Evolutionary conservation across 495 filamentous ascomycete species (phyloP).

Genomic region (Cladorrhinum samala): DNA sequence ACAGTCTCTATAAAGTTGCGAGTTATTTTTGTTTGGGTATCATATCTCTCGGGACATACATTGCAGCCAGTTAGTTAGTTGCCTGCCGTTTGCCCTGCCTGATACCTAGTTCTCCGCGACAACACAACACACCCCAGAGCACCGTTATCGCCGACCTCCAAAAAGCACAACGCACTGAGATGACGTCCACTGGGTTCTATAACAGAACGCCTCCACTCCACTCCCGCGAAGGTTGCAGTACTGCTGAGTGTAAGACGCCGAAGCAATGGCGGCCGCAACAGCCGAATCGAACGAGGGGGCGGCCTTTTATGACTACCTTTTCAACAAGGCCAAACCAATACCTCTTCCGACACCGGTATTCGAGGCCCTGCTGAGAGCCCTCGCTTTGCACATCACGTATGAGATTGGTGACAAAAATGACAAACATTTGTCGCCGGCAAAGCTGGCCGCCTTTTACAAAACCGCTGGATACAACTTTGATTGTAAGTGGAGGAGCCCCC

Average conservation of each 20-base stretch:
- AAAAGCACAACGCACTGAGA: background rate
- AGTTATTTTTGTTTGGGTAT: background rate
- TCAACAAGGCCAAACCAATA: conserved; percentile 54
- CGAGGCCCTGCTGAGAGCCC: conserved; percentile 69
- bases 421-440: conserved; percentile 64
- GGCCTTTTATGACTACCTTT: conserved; percentile 75
- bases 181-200: conserved; percentile 3
- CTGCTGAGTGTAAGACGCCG: too few species aligned
- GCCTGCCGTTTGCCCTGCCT: conserved; percentile 1
- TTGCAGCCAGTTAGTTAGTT: too few species aligned
- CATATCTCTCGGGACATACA: background rate
- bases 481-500: conserved; percentile 30
- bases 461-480: conserved; percentile 88
- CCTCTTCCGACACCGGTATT: conserved; percentile 71
- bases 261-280: conserved; percentile 20
- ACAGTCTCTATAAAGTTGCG: background rate
- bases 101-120: conserved; percentile 2
- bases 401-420: conserved; percentile 61
- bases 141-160: conserved; percentile 3
- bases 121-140: background rate
- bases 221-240: too few species aligned
- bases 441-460: conserved; percentile 85
- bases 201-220: background rate
- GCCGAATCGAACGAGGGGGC: conserved; percentile 22
- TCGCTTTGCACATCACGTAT: conserved; percentile 68